Base-by-base conservation (phyloP, 2,329 filamentous ascomycete species). In the Cladorrhinum sp. region DNA sequence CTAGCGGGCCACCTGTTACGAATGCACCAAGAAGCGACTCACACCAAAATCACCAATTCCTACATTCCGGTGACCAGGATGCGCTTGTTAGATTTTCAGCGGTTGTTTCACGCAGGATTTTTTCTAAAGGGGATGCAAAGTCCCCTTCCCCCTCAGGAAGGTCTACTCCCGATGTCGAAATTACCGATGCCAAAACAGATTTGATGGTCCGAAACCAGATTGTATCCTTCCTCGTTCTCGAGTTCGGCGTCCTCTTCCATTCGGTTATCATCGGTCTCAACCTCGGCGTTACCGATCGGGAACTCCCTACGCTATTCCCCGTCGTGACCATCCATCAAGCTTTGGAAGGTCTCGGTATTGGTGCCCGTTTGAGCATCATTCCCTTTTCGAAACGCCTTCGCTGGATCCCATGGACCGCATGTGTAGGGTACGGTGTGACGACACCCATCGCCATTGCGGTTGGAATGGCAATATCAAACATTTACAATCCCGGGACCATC, bases 311-410 rank as follows among this genome's bases (percentile, higher is more conserved):
- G 0, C 75, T 87, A 1, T 85, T 85, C 68, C 79, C 81, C 2
- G 84, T 86, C 41, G 76, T 88, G 1, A 79, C 85, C 58, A 87
- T 87, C 73, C 85, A 87, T 65, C 85, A 87, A 67, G 79, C 81
- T 10, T 87, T 87, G 60, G 85, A 87, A 65, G 84, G 85, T 55
- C 78, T 87, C 0, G 85, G 84, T 71, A 82, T 87, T 38, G 85
- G 85, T 13, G 82, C 84, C 0, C 77, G 85, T 53, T 80, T 87
- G 70, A 82, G 81, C 3, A 78, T 79, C 22, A 84, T 86, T 20
- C 81, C 78, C 0, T 84, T 82, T 67, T 76, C 76, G 5, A 70
- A 67, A 16, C 69, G 72, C 22, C 60, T 71, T 0, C 71, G 66
- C 32, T 80, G 76, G 76, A 65, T 83, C 52, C 81, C 81, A 0